Evolutionary conservation across 805 yeast species (phyloP).

Genomic region (Candida insectalens): DNA sequence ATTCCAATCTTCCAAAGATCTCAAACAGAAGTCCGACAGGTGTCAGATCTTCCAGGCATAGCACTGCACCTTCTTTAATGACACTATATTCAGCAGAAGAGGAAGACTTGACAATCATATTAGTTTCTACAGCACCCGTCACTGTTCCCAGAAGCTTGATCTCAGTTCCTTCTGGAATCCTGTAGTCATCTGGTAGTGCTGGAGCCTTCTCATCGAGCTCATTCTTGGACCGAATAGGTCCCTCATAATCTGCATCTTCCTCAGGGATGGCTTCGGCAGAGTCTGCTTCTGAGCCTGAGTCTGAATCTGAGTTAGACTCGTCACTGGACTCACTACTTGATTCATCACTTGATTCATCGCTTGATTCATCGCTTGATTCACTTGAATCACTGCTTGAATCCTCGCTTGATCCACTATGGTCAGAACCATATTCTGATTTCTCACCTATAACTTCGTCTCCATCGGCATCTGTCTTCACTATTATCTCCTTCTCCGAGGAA

Average conservation of each 20-base stretch:
- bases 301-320: not conserved
- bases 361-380: no score
- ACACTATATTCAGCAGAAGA: slow-evolving; percentile 80
- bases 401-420: no score
- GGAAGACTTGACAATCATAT: slow-evolving; percentile 61
- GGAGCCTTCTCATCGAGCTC: slow-evolving; percentile 71
- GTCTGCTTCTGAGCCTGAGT: slow-evolving; percentile 7
- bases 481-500: not conserved
- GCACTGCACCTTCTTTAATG: slow-evolving; percentile 68
- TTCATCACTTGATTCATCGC: not conserved
- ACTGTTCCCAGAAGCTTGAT: slow-evolving; percentile 67
- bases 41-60: slow-evolving; percentile 65
- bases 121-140: slow-evolving; percentile 58
- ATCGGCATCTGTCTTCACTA: not conserved
- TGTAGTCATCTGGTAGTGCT: slow-evolving; percentile 55
- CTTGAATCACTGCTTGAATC: not conserved
- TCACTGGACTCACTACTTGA: not conserved
- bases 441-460: no score
- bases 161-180: slow-evolving; percentile 48
- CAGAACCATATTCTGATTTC: no score
- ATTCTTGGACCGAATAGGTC: slow-evolving; percentile 71
- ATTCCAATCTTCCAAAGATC: slow-evolving; percentile 78
- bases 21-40: slow-evolving; percentile 75
- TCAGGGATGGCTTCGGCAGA: slow-evolving; percentile 18
- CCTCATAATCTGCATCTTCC: slow-evolving; percentile 33